phyloP scores from a whole-genome alignment of 495 filamentous ascomycete genomes.

The Penicillium pancosmium region DNA sequence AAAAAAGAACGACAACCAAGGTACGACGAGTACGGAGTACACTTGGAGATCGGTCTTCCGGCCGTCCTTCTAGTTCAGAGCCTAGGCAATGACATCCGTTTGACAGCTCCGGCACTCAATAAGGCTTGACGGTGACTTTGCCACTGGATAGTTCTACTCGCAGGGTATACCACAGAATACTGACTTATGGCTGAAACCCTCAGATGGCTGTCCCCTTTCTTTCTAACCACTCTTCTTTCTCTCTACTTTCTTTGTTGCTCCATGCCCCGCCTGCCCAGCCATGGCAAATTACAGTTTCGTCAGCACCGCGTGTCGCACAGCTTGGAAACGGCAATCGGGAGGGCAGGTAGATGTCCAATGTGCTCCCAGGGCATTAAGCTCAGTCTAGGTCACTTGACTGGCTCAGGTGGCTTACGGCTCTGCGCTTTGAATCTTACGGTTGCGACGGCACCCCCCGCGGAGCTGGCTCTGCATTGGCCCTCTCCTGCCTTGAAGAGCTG shows the following conservation, averaged over 20 bases:
- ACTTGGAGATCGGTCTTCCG: too few species aligned
- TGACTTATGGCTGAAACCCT: too few species aligned
- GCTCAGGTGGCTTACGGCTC: conserved; percentile 13
- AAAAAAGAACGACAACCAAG: background rate
- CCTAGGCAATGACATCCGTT: too few species aligned
- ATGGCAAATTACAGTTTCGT: conserved; percentile 22
- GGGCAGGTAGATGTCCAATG: background rate
- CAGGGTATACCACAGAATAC: too few species aligned
- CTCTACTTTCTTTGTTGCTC: conserved; percentile 1
- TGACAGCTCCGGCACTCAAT: too few species aligned
- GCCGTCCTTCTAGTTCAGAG: too few species aligned
- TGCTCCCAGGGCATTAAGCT: conserved; percentile 12
- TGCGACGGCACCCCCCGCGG: conserved; percentile 14
- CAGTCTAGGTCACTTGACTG: conserved; percentile 23
- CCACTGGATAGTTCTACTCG: too few species aligned
- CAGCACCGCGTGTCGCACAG: conserved; percentile 24
- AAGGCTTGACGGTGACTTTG: too few species aligned
- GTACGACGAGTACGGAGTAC: too few species aligned
- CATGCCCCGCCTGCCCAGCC: conserved; percentile 2
- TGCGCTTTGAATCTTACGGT: conserved; percentile 9
- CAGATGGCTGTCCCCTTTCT: background rate
- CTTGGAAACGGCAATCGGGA: background rate
- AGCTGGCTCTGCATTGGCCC: conserved; percentile 9
- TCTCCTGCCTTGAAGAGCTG: background rate
- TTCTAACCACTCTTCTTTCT: background rate